These are phyloP conservation scores for Paramecium sexaurelia DNA, from an alignment of 73 alveolate species.

Conservation along the genomic window DNA sequence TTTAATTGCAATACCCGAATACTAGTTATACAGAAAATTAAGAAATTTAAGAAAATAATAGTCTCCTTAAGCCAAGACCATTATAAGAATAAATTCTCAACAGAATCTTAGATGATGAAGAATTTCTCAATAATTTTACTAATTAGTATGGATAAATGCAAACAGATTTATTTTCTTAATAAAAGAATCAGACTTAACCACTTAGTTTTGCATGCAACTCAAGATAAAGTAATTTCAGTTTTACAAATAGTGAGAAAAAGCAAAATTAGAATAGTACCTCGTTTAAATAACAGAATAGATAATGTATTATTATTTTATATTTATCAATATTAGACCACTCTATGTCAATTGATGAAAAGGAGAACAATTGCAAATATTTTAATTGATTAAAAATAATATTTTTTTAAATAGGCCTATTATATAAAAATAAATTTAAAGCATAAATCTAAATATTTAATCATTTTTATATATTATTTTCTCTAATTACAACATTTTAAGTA, in stretches of 20 bases:
- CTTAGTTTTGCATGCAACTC: neutral
- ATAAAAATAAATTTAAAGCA: neutral
- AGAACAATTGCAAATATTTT: neutral
- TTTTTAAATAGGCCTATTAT: too few species aligned
- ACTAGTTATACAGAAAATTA: neutral
- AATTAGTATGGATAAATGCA: neutral
- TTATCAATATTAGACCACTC: neutral
- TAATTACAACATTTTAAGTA: neutral
- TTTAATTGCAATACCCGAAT: neutral
- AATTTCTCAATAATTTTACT: neutral
- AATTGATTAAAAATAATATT: too few species aligned
- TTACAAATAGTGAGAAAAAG: slow-evolving; percentile 27
- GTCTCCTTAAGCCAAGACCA: neutral
- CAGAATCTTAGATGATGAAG: slow-evolving; percentile 43
- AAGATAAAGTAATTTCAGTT: slow-evolving; percentile 37
- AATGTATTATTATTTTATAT: neutral
- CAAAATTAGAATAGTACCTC: neutral
- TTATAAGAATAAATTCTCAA: slow-evolving; percentile 46
- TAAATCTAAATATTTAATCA: neutral
- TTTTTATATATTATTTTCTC: neutral
- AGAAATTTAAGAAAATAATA: neutral
- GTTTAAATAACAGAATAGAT: neutral
- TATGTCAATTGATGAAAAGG: neutral
- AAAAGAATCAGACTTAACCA: neutral
- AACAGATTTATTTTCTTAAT: neutral